phyloP scores from a whole-genome alignment of 345 rosid species.

The Camelina neglecta region DNA sequence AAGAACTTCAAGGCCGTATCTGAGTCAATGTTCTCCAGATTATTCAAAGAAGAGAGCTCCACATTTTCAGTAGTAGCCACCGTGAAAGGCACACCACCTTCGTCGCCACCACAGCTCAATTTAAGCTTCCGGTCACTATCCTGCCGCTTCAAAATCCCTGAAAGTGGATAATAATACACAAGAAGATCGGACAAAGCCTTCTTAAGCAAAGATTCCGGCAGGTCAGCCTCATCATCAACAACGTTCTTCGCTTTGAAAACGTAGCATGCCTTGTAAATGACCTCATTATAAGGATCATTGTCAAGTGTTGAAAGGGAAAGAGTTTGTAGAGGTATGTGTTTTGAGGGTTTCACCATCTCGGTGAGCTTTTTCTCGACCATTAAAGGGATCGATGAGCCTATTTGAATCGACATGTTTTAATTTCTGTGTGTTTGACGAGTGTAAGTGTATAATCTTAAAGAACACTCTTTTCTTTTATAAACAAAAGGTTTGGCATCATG shows the following conservation, averaged over 20 bases:
- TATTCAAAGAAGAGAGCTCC: constrained; percentile 44
- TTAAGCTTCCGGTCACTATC: constrained; percentile 48
- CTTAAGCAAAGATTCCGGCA: constrained; percentile 36
- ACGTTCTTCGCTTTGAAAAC: constrained; percentile 45
- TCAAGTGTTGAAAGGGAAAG: constrained; percentile 57
- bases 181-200: constrained; percentile 56
- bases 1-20: constrained; percentile 38
- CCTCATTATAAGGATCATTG: constrained; percentile 48
- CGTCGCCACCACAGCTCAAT: constrained; percentile 39
- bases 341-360: constrained; percentile 53
- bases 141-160: constrained; percentile 55
- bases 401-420: constrained; percentile 16
- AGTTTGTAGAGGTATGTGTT: constrained; percentile 46
- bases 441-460: neutral
- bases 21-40: constrained; percentile 50
- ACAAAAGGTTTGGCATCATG: neutral
- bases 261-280: constrained; percentile 46
- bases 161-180: constrained; percentile 58
- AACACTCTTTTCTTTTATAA: neutral
- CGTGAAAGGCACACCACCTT: constrained; percentile 51
- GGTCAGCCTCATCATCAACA: neutral
- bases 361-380: constrained; percentile 22
- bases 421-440: neutral
- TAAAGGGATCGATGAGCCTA: constrained; percentile 20
- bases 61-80: constrained; percentile 47